Base-by-base conservation (phyloP, 1,284 basidiomycete species). In the Pseudozyma sp. region DNA sequence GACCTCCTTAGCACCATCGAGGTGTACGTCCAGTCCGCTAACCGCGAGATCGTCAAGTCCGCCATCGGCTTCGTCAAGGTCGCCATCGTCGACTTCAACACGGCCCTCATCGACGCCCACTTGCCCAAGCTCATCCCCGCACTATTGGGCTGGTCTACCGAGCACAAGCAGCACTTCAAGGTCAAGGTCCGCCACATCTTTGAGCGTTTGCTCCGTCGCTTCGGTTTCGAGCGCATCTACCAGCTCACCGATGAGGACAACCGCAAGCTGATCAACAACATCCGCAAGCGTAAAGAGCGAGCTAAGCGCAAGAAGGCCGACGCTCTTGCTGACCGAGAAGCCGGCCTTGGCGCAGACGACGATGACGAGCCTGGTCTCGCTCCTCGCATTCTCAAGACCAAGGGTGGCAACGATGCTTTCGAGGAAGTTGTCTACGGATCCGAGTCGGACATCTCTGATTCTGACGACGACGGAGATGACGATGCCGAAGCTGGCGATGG, bases 121-220 rank as follows among this genome's bases (percentile, higher is more conserved):
- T 88, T 99, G 13, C 87, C 88, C 34, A 87, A 88, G 18, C 88
- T 98, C 13, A 93, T 99, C 0, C 93, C 94, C 0, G 92, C 92
- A 0, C 88, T 99, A 16, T 88, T 99, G 25, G 89, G 88, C 59
- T 97, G 96, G 94, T 93, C 93, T 7, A 93, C 96, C 82, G 95
- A 97, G 85, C 95, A 99, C 87, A 96, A 96, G 86, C 97, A 99
- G 84, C 96, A 98, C 85, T 99, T 99, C 90, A 99, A 99, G 86
- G 89, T 90, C 59, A 98, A 97, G 87, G 93, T 97, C 13, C 90
- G 94, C 49, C 95, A 98, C 86, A 95, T 99, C 66, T 94, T 99
- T 79, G 97, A 99, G 87, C 90, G 97, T 50, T 91, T 99, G 89
- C 89, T 99, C 71, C 89, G 96, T 68, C 90, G 95, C 70, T 97